phyloP scores from a whole-genome alignment of 1,139 yeast genomes.

The Sugiyamaella novakii region DNA sequence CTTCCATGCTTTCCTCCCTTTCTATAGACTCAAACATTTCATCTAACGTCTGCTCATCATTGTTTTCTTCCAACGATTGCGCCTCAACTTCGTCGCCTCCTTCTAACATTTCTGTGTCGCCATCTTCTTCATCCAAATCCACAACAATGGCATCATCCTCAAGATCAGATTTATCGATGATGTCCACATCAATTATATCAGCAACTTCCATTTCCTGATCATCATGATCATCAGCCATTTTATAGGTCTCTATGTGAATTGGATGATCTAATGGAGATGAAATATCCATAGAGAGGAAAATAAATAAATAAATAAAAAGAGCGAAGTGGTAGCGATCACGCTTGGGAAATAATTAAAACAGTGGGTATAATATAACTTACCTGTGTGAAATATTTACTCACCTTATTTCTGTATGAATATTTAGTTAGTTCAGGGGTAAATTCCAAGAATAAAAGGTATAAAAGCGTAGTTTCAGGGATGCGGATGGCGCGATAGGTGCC shows the following conservation, averaged over 20 bases:
- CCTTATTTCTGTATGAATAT: too few species aligned
- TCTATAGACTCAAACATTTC: constrained; percentile 17
- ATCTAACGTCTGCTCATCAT: constrained; percentile 9
- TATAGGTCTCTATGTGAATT: constrained; percentile 2
- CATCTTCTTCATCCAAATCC: constrained; percentile 10
- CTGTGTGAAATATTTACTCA: too few species aligned
- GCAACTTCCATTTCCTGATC: constrained; percentile 11
- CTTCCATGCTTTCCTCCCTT: constrained; percentile 12
- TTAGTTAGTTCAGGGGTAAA: too few species aligned
- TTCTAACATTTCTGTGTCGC: constrained; percentile 16
- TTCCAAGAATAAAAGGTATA: too few species aligned
- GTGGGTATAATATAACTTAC: too few species aligned
- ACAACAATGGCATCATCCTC: constrained; percentile 10
- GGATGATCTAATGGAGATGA: neutral
- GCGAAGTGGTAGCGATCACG: too few species aligned
- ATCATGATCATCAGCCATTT: constrained; percentile 7
- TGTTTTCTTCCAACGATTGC: neutral
- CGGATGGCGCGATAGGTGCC: too few species aligned
- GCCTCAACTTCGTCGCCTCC: constrained; percentile 1
- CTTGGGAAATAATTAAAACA: too few species aligned
- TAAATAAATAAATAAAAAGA: too few species aligned
- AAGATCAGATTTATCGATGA: constrained; percentile 1
- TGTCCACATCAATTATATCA: neutral
- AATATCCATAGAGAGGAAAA: constrained; percentile 3
- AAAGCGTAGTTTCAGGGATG: too few species aligned